Percentiles rank a stretch among this genome's conserved stretches.
Conservation (phyloP, 768 basidiomycete genomes). For the Daedalea quercina region DNA sequence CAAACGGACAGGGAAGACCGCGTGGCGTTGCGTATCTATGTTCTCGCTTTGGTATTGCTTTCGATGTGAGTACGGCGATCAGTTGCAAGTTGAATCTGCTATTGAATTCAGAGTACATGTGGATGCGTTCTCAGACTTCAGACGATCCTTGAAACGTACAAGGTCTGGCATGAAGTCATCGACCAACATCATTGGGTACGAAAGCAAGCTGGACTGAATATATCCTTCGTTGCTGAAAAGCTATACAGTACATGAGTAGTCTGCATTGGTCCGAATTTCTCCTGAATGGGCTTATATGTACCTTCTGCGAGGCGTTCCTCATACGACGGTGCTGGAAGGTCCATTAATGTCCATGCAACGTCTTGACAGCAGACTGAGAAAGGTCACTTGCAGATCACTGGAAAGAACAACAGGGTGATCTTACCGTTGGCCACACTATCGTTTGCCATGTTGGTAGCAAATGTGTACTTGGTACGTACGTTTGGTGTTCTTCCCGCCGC, state of each 20-base stretch:
- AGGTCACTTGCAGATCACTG: constrained; percentile 31
- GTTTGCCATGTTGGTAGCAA: constrained; percentile 29
- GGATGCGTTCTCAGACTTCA: constrained; percentile 14
- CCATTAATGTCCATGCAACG: constrained; percentile 31
- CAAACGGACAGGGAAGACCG: constrained; percentile 30
- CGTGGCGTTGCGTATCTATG: constrained; percentile 33
- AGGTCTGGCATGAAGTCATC: constrained; percentile 21
- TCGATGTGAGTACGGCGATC: constrained; percentile 37
- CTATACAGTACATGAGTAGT: constrained; percentile 24
- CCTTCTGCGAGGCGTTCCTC: constrained; percentile 42
- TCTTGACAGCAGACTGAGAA: not conserved
- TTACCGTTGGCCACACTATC: constrained; percentile 28
- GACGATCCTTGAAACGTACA: constrained; percentile 20
- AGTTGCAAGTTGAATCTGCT: too few species aligned
- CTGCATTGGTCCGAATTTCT: constrained; percentile 42
- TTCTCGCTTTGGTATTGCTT: constrained; percentile 31
- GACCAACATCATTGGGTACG: constrained; percentile 15
- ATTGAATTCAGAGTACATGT: too few species aligned
- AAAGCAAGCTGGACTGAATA: not conserved
- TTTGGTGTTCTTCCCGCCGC: too few species aligned
- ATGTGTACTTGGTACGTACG: constrained; percentile 30
- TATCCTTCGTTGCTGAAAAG: not conserved
- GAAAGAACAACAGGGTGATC: constrained; percentile 30
- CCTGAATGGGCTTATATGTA: constrained; percentile 40
- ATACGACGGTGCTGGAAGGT: constrained; percentile 49